Evolutionary conservation across 345 rosid genomes (phyloP), one percentile per base, ranked within the genome.

Genomic region (Linum lewisii): DNA sequence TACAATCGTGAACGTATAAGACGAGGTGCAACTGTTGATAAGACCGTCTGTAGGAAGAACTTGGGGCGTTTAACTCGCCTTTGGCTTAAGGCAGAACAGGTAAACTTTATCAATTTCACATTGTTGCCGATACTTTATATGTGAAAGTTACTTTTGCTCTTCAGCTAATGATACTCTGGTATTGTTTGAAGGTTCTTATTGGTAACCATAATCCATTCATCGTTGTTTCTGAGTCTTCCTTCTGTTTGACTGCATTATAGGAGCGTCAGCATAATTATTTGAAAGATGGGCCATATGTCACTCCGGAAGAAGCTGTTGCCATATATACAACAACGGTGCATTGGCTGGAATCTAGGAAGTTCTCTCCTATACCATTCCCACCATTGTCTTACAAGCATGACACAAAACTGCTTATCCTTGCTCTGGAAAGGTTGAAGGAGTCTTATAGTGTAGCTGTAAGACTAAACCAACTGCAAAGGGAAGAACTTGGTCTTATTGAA

Each of bases 21-120:
- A 62, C 82, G 99, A 73, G 99, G 97, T 62, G 99, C 99, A 62
- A 94, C 97, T 14, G 99, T 93, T 66, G 97, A 93, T 78, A 93
- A 94, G 81, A 94, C 99, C 24, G 97, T 94, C 45, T 90, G 99
- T 56, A 72, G 96, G 73, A 94, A 94, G 82, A 94, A 90, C 72
- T 89, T 94, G 7, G 99, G 99, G 60, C 81, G 97, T 66, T 73
- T 94, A 69, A 94, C 99, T 62, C 97, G 99, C 21, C 95, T 94
- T 34, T 94, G 99, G 99, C 80, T 94, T 21, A 94, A 94, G 81
- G 99, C 99, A 8, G 99, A 94, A 61, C 99, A 88, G 96, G 96
- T 86, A 19, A 63, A 4, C 0, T n/a, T n/a, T 3, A 1, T 42
- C 47, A 4, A 1, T 42, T 11, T 42, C 4, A 4, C 47, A 42